Evolutionary conservation across 768 basidiomycete species (phyloP), one percentile per base, ranked within the genome.

Genomic region (Brasilioporus rufonigricans): DNA sequence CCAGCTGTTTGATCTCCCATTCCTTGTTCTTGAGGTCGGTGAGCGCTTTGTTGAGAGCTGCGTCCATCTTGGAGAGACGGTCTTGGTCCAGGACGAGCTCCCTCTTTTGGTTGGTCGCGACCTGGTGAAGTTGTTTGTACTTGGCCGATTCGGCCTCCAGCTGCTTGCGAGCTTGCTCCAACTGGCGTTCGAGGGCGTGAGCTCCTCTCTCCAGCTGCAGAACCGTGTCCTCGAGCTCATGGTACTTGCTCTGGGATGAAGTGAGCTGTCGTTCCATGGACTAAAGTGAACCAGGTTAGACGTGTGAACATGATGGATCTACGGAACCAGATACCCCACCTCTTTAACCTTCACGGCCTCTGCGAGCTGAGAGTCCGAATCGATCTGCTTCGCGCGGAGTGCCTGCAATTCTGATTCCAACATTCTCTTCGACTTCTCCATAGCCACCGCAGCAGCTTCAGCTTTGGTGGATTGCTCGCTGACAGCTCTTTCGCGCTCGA

Each of bases 141-240:
- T 87, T 91, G 3, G 82, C 70, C 1, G 78, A 76, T 69, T 99
- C 94, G 2, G 76, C 67, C 46, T 92, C 86, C 18, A 95, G 77
- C 57, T 91, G 88, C 61, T 86, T 86, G 40, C 82, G 81, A 50
- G 80, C 71, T 5, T 80, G 76, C 23, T 95, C 89, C 55, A 89
- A 66, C 60, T 93, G 88, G 5, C 87, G 81, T 45, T 84, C 80
- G 58, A 87, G 84, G 16, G 84, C 76, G 12, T 82, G 84, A 66
- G 91, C 84, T 53, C 94, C 93, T 29, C 91, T 80, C 69, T 98
- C 90, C 47, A 91, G 79, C 61, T 89, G 85, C 7, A 97, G 78
- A 1, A 91, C 81, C 0, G 87, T 81, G 65, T 98, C 96, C 70
- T 99, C 96, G 52, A 93, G 87, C 53, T 89, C 86, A 53, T 89